Evolutionary conservation across 148 eudicot genomes (phyloP).

Genomic region (Fagopyrum esculentum): DNA sequence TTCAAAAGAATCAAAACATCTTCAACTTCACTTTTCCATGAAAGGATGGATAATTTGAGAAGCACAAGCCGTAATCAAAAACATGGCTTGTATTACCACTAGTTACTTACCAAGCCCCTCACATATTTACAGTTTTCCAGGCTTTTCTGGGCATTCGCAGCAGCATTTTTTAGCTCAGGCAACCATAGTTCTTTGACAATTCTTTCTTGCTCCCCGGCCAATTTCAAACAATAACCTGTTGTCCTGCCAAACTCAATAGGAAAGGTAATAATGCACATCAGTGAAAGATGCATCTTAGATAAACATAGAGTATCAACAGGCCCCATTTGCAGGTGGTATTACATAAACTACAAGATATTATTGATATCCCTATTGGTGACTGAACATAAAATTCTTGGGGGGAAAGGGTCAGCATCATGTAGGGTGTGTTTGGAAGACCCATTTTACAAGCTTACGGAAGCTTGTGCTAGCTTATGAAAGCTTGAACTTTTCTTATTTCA

Average conservation of each 20-base stretch:
- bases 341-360: not conserved
- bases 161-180: constrained; percentile 67
- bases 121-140: constrained; percentile 81
- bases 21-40: no score
- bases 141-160: constrained; percentile 66
- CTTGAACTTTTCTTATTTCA: no score
- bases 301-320: not conserved
- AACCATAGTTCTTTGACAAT: constrained; percentile 71
- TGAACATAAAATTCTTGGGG: not conserved
- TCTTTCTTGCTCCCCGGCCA: constrained; percentile 95
- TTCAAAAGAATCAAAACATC: no score
- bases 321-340: not conserved
- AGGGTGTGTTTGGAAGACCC: not conserved
- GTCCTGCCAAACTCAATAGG: constrained; percentile 49
- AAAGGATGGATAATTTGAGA: no score
- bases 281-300: not conserved
- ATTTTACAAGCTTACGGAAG: not conserved
- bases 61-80: not conserved
- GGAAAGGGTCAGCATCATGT: not conserved
- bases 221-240: constrained; percentile 66
- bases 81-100: not conserved
- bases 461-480: not conserved
- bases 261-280: not conserved
- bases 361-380: not conserved
- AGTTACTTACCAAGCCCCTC: constrained; percentile 72